A percentile compares a stretch with the other conserved stretches of the same genome.
phyloP scores from a whole-genome alignment of 306 rosid species.

The Cucurbita ficifolia region DNA sequence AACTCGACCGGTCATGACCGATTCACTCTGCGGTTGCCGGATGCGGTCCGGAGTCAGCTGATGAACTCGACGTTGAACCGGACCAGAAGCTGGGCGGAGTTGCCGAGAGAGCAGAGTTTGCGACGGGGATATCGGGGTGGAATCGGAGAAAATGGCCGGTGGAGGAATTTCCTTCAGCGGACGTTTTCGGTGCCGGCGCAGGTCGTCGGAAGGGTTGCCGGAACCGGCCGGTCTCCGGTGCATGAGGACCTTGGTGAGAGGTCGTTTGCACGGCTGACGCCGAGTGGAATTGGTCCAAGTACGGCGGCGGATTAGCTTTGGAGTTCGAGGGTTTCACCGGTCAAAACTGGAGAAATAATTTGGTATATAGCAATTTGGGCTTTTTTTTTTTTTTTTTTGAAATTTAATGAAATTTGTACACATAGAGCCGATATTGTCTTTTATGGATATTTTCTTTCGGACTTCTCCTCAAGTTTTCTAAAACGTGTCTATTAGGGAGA shows the following conservation, averaged over 20 bases:
- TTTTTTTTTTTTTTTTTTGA: background rate
- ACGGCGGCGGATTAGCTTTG: background rate
- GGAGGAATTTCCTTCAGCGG: background rate
- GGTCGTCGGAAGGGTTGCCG: constrained; percentile 10
- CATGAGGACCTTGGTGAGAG: constrained; percentile 23
- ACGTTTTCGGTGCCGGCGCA: background rate
- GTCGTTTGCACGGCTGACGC: constrained; percentile 19
- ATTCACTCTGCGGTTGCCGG: constrained; percentile 61
- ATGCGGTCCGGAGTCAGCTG: constrained; percentile 44
- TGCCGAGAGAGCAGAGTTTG: constrained; percentile 38
- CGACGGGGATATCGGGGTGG: constrained; percentile 36
- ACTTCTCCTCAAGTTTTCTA: too few relatives aligned
- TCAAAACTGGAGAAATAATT: background rate
- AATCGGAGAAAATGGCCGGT: constrained; percentile 21
- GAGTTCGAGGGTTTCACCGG: background rate
- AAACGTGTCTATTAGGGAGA: too few relatives aligned
- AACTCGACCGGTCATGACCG: constrained; percentile 62
- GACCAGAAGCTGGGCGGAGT: constrained; percentile 21
- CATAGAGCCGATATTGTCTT: too few relatives aligned
- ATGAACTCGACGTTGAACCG: constrained; percentile 30
- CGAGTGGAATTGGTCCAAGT: constrained; percentile 2
- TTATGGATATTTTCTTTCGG: too few relatives aligned
- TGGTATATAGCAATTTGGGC: background rate
- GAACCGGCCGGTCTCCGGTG: background rate
- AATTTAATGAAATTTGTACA: background rate